Base-by-base conservation (phyloP, 805 yeast genomes). In the Spencermartinsiella europaea region DNA sequence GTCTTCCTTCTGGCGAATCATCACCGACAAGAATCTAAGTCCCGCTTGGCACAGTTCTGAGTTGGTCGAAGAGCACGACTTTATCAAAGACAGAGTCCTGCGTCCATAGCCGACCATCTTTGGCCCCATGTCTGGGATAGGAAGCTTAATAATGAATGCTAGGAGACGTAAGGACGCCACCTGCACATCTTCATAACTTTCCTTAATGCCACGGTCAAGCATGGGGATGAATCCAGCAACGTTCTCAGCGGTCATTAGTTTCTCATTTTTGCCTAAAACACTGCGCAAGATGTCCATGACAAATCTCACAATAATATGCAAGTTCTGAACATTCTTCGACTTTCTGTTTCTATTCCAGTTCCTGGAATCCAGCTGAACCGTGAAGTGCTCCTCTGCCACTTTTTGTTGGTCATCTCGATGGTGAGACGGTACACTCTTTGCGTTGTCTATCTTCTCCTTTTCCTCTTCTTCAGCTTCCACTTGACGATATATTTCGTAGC, bases 11-110 rank as follows among this genome's bases (percentile, higher is more conserved):
- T 83, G 81, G 55, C 91, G 78, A 38, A 91, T 71, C 16, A 87
- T 73, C 1, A 84, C 70, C 5, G 95, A 77, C 45, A 93, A 65
- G 53, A 81, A 85, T 55, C 81, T 82, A 61, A 90, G 72, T 49
- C 89, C 76, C 14, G 85, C 75, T 63, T 91, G 98, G 58, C 88
- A 83, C 12, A 91, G 60, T 45, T 86, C 95, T 28, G 82, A 74
- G 45, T 82, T 80, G 0, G 96, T 88, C 1, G 81, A 69, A 3
- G 96, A 89, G 42, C 83, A 76, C 53, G 85, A 85, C 59, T 82
- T 82, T 36, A 91, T 74, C 19, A 89, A 72, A 14, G 69, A 76
- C 31, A 68, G 55, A 0, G 69, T 57, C 16, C 63, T 54, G 1
- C 56, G 40, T 25, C 66, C 67, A 43, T 59, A 48, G n/a, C 40